phyloP scores from a whole-genome alignment of 2,329 filamentous ascomycete species.

The Lasiodiplodia sp. region DNA sequence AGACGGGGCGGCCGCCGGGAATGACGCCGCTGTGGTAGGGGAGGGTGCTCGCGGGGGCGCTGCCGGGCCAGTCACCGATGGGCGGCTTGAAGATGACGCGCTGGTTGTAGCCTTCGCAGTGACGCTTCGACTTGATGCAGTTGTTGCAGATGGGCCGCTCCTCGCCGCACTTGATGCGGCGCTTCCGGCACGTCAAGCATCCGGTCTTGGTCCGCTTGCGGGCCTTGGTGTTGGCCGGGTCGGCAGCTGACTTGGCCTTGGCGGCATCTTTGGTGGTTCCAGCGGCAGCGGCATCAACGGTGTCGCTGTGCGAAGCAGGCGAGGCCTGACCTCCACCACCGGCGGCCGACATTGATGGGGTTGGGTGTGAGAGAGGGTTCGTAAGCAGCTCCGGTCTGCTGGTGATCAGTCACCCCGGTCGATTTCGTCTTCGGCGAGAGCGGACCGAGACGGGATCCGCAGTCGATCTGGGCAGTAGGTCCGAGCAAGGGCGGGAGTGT shows the following conservation, averaged over 20 bases:
- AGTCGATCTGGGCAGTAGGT: slow-evolving; percentile 24
- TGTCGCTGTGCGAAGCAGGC: slow-evolving; percentile 10
- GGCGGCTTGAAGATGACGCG: slow-evolving; percentile 82
- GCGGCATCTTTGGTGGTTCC: slow-evolving; percentile 12
- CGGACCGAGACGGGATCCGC: slow-evolving; percentile 31
- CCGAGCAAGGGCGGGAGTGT: slow-evolving; percentile 4
- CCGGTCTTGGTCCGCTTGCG: slow-evolving; percentile 81
- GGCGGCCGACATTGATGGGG: slow-evolving; percentile 19
- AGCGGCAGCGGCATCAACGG: slow-evolving; percentile 4
- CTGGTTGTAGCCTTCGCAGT: slow-evolving; percentile 85
- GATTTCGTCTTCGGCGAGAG: slow-evolving; percentile 17
- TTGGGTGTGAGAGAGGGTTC: not conserved
- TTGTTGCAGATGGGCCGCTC: slow-evolving; percentile 83
- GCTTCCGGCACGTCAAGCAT: slow-evolving; percentile 90
- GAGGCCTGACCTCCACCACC: not conserved
- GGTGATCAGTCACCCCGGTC: slow-evolving; percentile 17
- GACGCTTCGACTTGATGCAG: slow-evolving; percentile 84
- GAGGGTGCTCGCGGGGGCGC: slow-evolving; percentile 33
- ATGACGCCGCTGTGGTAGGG: slow-evolving; percentile 31
- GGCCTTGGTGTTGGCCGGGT: slow-evolving; percentile 25
- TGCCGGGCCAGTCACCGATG: slow-evolving; percentile 61
- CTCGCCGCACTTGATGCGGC: slow-evolving; percentile 97
- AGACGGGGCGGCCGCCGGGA: slow-evolving; percentile 27
- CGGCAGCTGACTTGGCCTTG: slow-evolving; percentile 23
- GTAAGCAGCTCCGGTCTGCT: slow-evolving; percentile 12